A percentile compares a stretch with the other conserved stretches of the same genome.
Evolutionary conservation across 75 land plant genomes (phyloP).

Genomic region (Cunninghamia lanceolata): DNA sequence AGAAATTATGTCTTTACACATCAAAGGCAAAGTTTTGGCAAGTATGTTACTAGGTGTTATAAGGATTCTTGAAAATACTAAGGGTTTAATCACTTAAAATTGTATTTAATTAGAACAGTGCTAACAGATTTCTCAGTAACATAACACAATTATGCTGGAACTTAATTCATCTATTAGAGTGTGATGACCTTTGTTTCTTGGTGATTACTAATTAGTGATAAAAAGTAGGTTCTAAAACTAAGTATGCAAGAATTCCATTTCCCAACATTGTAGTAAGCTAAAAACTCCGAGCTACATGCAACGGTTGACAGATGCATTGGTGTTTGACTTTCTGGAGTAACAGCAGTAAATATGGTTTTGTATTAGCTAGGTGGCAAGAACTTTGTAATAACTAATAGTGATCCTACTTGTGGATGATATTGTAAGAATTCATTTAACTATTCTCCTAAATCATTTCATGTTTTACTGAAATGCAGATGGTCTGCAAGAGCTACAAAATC

Average conservation of each 20-base stretch:
- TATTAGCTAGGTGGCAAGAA: neutral
- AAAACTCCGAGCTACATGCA: neutral
- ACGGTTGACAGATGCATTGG: neutral
- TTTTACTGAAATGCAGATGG: slow-evolving; percentile 45
- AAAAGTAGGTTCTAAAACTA: neutral
- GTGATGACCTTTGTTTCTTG: neutral
- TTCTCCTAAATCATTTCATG: neutral
- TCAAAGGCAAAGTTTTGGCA: neutral
- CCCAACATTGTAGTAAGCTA: neutral
- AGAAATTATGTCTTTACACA: neutral
- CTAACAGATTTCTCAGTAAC: neutral
- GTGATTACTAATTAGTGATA: neutral
- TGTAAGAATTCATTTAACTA: neutral
- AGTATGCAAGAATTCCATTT: neutral
- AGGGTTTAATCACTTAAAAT: neutral
- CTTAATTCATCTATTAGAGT: neutral
- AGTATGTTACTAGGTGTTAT: neutral
- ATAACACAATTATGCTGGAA: neutral
- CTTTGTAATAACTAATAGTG: neutral
- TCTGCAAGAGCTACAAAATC: slow-evolving; percentile 82
- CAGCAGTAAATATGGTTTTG: neutral
- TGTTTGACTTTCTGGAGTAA: neutral
- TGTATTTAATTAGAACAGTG: neutral
- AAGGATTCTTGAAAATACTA: neutral
- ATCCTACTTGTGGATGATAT: neutral